Evolutionary conservation across 2,329 filamentous ascomycete species (phyloP), one percentile per base, ranked within the genome.

Genomic region (Rhynchosporium agropyri): DNA sequence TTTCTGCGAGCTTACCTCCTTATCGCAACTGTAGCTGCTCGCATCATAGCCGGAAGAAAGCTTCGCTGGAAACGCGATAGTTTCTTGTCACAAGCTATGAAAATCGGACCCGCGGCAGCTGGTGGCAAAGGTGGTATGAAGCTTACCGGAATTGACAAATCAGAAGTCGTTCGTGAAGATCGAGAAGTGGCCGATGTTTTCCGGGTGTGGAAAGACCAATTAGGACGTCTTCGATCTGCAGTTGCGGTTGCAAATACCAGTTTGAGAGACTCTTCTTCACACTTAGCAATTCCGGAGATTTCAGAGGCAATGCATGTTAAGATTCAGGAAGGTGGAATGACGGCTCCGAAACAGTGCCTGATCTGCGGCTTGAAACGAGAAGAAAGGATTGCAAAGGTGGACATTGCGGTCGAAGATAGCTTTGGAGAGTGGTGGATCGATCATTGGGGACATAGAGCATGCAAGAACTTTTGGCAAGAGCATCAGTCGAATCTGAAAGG

Each of bases 351-450:
- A 75, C 80, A 88, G 0, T 98, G 94, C 77, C 84, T 93, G 57
- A 79, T 98, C 38, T 98, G 94, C 76, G 94, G 94, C 0, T 77
- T 98, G 67, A 95, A 91, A 78, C 82, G 94, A 67, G 92, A 97
- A 46, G 94, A 98, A 77, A 83, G 94, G 56, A 81, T 97, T 10
- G 76, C 79, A 26, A 91, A 88, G 72, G 84, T 95, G 40, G 84
- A 89, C 74, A 78, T 87, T 58, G 82, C 88, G 72, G 79, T 96
- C 8, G 88, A 94, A 71, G 94, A 98, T 75, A 92, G 90, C 74
- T 97, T 97, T 79, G 92, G 92, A 12, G 94, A 98, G 78, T 98
- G 92, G 91, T 98, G 94, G 94, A 81, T 89, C 48, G 92, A 97
- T 51, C 89, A 94, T 75, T 93, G 92, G 89, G 91, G 89, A 0